Conservation (phyloP, 305 asterid species). For the Fraxinus floribunda region DNA sequence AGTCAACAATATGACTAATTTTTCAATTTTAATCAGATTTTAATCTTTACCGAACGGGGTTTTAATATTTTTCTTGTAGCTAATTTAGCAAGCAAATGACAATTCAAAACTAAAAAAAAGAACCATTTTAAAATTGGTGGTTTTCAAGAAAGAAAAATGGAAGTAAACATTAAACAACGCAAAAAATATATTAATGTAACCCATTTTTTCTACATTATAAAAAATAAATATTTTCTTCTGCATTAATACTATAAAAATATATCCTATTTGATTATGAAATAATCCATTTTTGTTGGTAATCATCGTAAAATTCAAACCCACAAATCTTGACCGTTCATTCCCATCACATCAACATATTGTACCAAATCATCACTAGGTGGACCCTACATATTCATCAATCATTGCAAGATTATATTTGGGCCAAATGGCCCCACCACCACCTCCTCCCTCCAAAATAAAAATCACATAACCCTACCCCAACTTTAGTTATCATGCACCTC, state of each 20-base stretch:
- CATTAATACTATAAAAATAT: background rate
- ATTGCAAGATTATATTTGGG: conserved; percentile 29
- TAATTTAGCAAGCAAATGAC: background rate
- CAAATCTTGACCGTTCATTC: conserved; percentile 18
- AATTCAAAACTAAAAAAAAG: background rate
- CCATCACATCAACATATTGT: conserved; percentile 23
- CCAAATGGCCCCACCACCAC: conserved; percentile 21
- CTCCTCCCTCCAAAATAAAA: background rate
- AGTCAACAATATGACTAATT: no score
- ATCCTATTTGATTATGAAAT: no score
- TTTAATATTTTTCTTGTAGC: background rate
- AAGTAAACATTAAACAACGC: background rate
- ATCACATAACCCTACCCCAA: conserved; percentile 15
- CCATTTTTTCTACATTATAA: background rate
- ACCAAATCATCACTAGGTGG: background rate
- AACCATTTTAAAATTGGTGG: no score
- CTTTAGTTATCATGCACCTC: conserved; percentile 22
- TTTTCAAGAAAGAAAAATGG: no score
- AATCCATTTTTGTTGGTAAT: background rate
- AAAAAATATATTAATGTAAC: no score
- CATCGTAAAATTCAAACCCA: conserved; percentile 21
- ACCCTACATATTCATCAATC: conserved; percentile 25
- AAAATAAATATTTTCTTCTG: background rate
- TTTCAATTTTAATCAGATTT: no score
- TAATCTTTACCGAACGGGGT: no score